Conservation (phyloP, 495 filamentous ascomycete species). For the Lasiosphaeria miniovina region DNA sequence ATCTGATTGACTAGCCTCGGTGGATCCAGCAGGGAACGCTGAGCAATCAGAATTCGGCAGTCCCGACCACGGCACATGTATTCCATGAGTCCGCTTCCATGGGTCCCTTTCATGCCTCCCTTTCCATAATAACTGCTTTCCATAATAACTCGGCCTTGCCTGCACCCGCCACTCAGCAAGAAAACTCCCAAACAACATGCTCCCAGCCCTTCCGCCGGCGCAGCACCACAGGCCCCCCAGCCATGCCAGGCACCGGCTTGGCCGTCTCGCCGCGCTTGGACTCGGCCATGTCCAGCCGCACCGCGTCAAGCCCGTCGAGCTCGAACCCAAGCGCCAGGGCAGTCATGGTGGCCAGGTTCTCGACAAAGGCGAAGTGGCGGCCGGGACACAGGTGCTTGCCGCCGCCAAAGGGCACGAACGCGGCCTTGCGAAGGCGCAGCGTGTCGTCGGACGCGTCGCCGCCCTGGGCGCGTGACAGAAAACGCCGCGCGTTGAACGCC, state of each 20-base stretch:
- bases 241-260: slow-evolving; percentile 18
- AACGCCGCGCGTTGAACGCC: slow-evolving; percentile 32
- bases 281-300: slow-evolving; percentile 7
- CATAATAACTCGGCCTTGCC: too few relatives aligned
- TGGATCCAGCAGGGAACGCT: too few relatives aligned
- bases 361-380: slow-evolving; percentile 41
- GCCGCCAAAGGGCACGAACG: slow-evolving; percentile 44
- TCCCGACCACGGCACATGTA: too few relatives aligned
- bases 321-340: slow-evolving; percentile 41
- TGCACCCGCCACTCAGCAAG: too few relatives aligned
- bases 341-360: slow-evolving; percentile 37
- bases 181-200: slow-evolving; percentile 28
- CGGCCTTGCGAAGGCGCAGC: slow-evolving; percentile 19
- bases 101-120: too few relatives aligned
- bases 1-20: too few relatives aligned
- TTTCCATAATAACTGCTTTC: too few relatives aligned
- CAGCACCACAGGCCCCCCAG: slow-evolving; percentile 18
- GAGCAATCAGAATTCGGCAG: too few relatives aligned
- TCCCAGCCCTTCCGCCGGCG: slow-evolving; percentile 27
- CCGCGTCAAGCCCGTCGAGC: slow-evolving; percentile 16
- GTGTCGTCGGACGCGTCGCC: slow-evolving; percentile 6
- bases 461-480: slow-evolving; percentile 5
- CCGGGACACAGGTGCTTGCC: slow-evolving; percentile 47
- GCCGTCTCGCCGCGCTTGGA: slow-evolving; percentile 12
- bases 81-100: too few relatives aligned